Evolutionary conservation across 202 grass and related monocot genomes (phyloP).

Genomic region (Bolboschoenoplectus hybrid): DNA sequence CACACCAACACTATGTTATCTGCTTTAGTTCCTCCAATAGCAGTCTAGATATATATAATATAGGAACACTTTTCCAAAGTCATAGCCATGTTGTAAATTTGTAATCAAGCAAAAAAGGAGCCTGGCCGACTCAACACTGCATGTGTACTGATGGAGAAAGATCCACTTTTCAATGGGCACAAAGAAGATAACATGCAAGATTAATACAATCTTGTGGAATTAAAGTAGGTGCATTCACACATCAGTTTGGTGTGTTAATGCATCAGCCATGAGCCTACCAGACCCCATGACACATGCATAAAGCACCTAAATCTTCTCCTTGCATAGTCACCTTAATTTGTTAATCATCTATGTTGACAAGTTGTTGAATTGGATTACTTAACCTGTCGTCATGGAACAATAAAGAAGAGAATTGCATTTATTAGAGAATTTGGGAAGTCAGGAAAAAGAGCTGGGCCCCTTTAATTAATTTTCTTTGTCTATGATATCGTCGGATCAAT

Average conservation of each 20-base stretch:
- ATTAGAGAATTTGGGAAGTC: too few species aligned
- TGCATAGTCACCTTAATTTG: neutral
- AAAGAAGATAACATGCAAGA: neutral
- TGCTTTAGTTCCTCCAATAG: neutral
- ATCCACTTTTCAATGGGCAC: neutral
- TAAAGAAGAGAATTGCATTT: too few species aligned
- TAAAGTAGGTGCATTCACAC: slow-evolving; percentile 7
- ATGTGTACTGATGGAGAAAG: slow-evolving; percentile 41
- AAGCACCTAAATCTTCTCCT: neutral
- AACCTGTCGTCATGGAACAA: too few species aligned
- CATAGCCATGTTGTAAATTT: slow-evolving; percentile 34
- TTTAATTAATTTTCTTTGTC: too few species aligned
- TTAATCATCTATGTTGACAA: too few species aligned
- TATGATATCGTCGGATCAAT: neutral
- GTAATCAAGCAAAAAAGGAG: slow-evolving; percentile 2
- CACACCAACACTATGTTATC: neutral
- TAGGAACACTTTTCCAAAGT: slow-evolving; percentile 10
- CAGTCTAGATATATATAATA: neutral
- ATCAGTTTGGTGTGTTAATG: slow-evolving; percentile 9
- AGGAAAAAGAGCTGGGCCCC: too few species aligned
- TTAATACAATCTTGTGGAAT: slow-evolving; percentile 22
- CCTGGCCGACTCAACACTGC: slow-evolving; percentile 48
- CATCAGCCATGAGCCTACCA: neutral
- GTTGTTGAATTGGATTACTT: neutral
- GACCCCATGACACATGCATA: neutral